Percentiles rank a stretch among this genome's conserved stretches.
phyloP scores from a whole-genome alignment of 345 rosid genomes.

The Sisymbrium irio region DNA sequence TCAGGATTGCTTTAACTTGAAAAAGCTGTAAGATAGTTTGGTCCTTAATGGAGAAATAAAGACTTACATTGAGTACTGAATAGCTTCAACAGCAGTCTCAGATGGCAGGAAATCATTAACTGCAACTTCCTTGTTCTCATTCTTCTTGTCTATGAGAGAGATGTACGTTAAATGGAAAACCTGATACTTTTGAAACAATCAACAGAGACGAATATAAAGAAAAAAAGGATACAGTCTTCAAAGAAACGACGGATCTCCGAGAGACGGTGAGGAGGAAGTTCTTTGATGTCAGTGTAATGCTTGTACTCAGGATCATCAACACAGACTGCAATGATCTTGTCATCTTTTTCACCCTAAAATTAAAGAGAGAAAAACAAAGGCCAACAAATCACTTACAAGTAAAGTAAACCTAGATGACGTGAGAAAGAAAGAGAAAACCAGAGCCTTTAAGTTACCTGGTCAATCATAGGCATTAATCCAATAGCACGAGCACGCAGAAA shows the following conservation, averaged over 20 bases:
- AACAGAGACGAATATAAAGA: neutral
- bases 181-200: neutral
- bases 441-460: slow-evolving; percentile 46
- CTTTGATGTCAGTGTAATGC: slow-evolving; percentile 81
- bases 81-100: slow-evolving; percentile 57
- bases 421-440: neutral
- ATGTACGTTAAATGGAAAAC: slow-evolving; percentile 23
- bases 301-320: slow-evolving; percentile 96
- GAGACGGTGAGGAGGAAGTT: slow-evolving; percentile 96
- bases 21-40: neutral
- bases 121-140: slow-evolving; percentile 97
- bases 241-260: slow-evolving; percentile 95
- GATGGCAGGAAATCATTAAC: slow-evolving; percentile 85
- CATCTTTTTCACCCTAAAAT: slow-evolving; percentile 92
- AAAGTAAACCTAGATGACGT: neutral
- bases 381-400: neutral
- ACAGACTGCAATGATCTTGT: slow-evolving; percentile 95
- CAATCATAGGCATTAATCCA: slow-evolving; percentile 99
- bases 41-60: neutral
- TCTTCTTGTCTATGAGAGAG: slow-evolving; percentile 72
- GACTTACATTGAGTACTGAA: slow-evolving; percentile 88
- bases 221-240: slow-evolving; percentile 84
- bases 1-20: neutral
- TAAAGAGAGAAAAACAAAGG: neutral
- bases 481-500: slow-evolving; percentile 93